Evolutionary conservation across 306 rosid genomes (phyloP).

Genomic region (Lupinus albus): DNA sequence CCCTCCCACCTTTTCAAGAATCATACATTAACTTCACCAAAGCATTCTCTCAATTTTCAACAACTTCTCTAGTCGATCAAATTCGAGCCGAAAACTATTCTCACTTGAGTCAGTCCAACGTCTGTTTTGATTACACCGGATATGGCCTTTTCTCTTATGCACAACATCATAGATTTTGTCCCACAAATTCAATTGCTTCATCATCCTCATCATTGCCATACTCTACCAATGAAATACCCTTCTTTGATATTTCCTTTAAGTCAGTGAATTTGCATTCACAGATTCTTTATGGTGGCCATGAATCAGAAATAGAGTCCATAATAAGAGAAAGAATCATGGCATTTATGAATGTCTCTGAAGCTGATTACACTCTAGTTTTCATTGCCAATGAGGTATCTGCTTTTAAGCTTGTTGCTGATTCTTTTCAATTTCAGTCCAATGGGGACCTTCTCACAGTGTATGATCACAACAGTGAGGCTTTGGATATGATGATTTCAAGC

Average conservation of each 20-base stretch:
- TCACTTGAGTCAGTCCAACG: slow-evolving; percentile 63
- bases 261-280: slow-evolving; percentile 67
- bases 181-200: slow-evolving; percentile 31
- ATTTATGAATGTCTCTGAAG: slow-evolving; percentile 74
- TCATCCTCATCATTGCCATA: slow-evolving; percentile 45
- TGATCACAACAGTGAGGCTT: slow-evolving; percentile 67
- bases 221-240: slow-evolving; percentile 40
- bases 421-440: slow-evolving; percentile 68
- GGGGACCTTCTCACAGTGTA: slow-evolving; percentile 71
- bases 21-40: slow-evolving; percentile 55
- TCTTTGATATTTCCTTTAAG: slow-evolving; percentile 61
- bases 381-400: slow-evolving; percentile 77
- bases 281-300: slow-evolving; percentile 52
- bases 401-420: slow-evolving; percentile 69
- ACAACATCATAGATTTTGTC: slow-evolving; percentile 43
- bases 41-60: slow-evolving; percentile 55
- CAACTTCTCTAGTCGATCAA: slow-evolving; percentile 53
- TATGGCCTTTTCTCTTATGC: slow-evolving; percentile 76
- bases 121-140: slow-evolving; percentile 78
- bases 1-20: slow-evolving; percentile 67
- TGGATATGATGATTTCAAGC: slow-evolving; percentile 63
- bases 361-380: slow-evolving; percentile 71
- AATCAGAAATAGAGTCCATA: slow-evolving; percentile 61
- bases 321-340: slow-evolving; percentile 64
- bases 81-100: slow-evolving; percentile 64